Evolutionary conservation across 1,284 basidiomycete genomes (phyloP), one percentile per base, ranked within the genome.

Genomic region (Ceratorhiza oryzae-sativae): DNA sequence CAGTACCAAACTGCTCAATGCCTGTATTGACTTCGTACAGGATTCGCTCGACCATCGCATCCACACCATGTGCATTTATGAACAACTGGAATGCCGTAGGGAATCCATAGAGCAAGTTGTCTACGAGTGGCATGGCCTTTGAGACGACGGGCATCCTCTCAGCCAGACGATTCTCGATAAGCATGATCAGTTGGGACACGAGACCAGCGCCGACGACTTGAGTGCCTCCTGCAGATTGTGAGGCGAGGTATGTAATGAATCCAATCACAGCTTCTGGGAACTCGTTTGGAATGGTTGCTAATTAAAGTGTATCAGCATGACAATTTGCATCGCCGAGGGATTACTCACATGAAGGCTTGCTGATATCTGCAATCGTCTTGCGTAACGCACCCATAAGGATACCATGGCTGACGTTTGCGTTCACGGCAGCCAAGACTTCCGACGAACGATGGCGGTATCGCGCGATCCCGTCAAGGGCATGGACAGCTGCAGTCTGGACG

Each of bases 161-260:
- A 0, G 88, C 84, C 55, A 88, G 82, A 75, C 85, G 86, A 79
- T 91, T 92, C 80, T 94, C 90, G 77, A 96, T 89, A 65, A 97
- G 84, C 77, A 97, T 93, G 65, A 97, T 90, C 15, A 99, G 85
- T 8, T 97, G 83, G 0, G 94, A 94, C 34, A 99, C 87, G 55
- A 98, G 83, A 1, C 97, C 97, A n/a, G 97, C 96, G n/a, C 94
- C 93, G 72, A 98, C 92, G 51, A 98, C 89, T 90, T 97, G 93
- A 77, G 92, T 94, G 39, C 93, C 94, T 36, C 94, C 94, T 1
- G 89, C 86, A 1, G 91, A 86, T 77, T 94, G 91, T 20, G 91
- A 90, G 13, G 94, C 90, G 75, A 99, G 87, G 81, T 90, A 94
- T 1, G 92, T 94, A 48, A 99, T 86, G 77, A 99, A 93, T 27